Evolutionary conservation across 192 early-diverging fungal genomes (phyloP), one percentile per base, ranked within the genome.

Genomic region (Coemansia sp.): DNA sequence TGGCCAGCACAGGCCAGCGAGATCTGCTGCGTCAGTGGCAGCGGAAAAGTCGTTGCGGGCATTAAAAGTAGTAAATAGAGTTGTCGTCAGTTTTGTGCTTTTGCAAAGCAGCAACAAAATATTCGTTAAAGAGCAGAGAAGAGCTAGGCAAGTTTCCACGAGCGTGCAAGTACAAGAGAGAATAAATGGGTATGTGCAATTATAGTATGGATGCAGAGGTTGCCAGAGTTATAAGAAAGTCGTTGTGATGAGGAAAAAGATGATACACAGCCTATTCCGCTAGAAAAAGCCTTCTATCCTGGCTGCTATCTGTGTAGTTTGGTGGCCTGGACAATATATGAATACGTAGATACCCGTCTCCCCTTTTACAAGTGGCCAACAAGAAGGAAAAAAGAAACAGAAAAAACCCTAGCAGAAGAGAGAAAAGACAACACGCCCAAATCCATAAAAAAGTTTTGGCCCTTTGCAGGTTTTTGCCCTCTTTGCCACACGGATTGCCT

Each of bases 1-100:
- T 95, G 93, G 2, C 93, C 93, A 23, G 92, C 89, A 74, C 93
- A 95, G 11, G 92, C 92, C 63, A 95, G 75, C 21, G 93, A 88
- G 55, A 90, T 89, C 61, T 84, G 79, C 68, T 68, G 73, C 20
- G 69, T 70, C 36, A 48, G 56, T 7, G 42, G 57, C 59, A 17
- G 59, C 28, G 58, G 42, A 21, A 40, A 52, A 37, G 68, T 77
- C 18, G 77, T 64, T 14, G 71, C 64, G 25, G 81, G 68, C 68
- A 70, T 70, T 24, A 46, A 28, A 15, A 34, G 50, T 20, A 59
- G 53, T 53, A 59, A 50, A 54, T 42, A 17, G 36, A 38, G 54
- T 18, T 61, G 50, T 58, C 31, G 67, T 66, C 56, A 66, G 56
- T 44, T n/a, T 40, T 58, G 46, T 44, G 40, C 15, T 44, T 44